Conservation (phyloP, 805 yeast species). For the Starmerella kuoi region DNA sequence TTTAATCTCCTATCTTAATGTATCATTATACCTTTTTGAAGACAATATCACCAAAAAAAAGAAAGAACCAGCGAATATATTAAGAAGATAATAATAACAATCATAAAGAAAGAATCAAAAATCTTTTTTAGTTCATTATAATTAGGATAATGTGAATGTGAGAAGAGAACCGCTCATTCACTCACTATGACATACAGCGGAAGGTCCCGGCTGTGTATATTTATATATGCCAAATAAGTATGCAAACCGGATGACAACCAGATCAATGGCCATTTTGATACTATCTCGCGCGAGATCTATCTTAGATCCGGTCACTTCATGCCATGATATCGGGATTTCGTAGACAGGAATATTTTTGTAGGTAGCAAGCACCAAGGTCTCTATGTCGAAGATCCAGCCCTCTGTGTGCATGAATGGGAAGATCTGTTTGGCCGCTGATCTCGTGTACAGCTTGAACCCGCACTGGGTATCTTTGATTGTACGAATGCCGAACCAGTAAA, state of each 20-base stretch:
- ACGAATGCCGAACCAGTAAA: slow-evolving; percentile 79
- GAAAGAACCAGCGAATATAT: too few relatives aligned
- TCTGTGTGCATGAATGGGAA: slow-evolving; percentile 92
- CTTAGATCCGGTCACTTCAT: slow-evolving; percentile 91
- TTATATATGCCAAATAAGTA: slow-evolving; percentile 70
- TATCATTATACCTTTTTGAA: too few relatives aligned
- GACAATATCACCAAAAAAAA: too few relatives aligned
- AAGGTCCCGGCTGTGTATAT: too few relatives aligned
- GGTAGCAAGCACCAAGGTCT: slow-evolving; percentile 68
- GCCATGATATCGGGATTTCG: slow-evolving; percentile 90
- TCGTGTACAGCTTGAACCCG: slow-evolving; percentile 87
- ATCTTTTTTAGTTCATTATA: too few relatives aligned
- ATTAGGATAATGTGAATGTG: too few relatives aligned
- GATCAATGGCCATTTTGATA: slow-evolving; percentile 83
- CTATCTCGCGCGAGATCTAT: slow-evolving; percentile 85
- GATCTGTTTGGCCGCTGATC: slow-evolving; percentile 47
- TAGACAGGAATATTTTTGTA: slow-evolving; percentile 51
- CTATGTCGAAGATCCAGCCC: slow-evolving; percentile 97
- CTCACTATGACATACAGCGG: too few relatives aligned
- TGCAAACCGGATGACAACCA: slow-evolving; percentile 81
- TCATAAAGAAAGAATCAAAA: too few relatives aligned
- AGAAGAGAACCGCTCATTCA: too few relatives aligned
- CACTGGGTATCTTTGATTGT: slow-evolving; percentile 89
- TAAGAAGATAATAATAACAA: too few relatives aligned
- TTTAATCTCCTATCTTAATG: too few relatives aligned